These are phyloP conservation scores for Maudiozyma turicensis DNA, from an alignment of 805 yeast genomes.

Conservation along the genomic window DNA sequence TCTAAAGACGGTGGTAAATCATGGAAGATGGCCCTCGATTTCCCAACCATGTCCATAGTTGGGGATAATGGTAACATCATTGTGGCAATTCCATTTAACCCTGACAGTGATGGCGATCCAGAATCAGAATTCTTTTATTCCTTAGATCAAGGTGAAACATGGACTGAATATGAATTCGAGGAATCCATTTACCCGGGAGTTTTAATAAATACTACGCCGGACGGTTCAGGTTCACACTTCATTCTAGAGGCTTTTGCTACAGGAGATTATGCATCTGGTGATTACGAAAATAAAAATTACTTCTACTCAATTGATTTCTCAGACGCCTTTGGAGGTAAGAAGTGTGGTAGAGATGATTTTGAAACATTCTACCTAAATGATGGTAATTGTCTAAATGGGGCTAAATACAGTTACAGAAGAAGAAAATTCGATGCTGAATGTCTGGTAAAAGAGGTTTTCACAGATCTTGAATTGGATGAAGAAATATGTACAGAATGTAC, in stretches of 20 bases:
- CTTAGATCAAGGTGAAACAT: conserved; percentile 62
- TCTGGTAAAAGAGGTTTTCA: conserved; percentile 30
- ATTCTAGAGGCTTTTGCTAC: conserved; percentile 35
- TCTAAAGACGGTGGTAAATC: conserved; percentile 72
- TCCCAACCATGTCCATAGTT: conserved; percentile 45
- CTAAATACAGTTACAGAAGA: conserved; percentile 49
- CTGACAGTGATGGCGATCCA: conserved; percentile 28
- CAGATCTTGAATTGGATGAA: conserved; percentile 33
- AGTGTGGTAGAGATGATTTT: conserved; percentile 43
- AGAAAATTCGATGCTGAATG: conserved; percentile 60
- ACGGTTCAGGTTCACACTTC: conserved; percentile 58
- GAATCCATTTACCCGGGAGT: conserved; percentile 32
- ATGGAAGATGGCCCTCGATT: conserved; percentile 50
- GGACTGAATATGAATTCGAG: conserved; percentile 46
- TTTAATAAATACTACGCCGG: conserved; percentile 46
- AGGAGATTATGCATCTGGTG: conserved; percentile 7
- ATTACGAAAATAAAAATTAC: conserved; percentile 4
- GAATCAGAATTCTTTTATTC: conserved; percentile 42
- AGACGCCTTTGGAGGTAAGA: conserved; percentile 38
- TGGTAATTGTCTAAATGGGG: conserved; percentile 56
- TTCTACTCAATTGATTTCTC: conserved; percentile 42
- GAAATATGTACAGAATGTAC: conserved; percentile 55
- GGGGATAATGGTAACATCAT: conserved; percentile 76
- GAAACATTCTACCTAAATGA: conserved; percentile 45
- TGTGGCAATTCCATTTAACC: conserved; percentile 43